Conservation (phyloP, 2,329 filamentous ascomycete species). For the Grosmannia serpens region DNA sequence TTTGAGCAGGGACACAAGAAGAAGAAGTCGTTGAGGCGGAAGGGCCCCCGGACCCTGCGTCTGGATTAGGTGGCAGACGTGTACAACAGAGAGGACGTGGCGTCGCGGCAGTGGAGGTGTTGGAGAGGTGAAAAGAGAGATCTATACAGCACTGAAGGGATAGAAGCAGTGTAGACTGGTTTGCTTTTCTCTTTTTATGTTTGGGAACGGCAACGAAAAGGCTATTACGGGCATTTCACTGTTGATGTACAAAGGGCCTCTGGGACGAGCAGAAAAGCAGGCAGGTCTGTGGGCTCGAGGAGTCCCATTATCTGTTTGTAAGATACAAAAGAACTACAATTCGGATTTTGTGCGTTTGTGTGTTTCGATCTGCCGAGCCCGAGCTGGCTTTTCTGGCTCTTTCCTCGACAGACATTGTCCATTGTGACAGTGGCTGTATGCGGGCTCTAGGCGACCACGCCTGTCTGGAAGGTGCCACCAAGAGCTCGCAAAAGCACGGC, state of each 20-base stretch:
- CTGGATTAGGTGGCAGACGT: conserved; percentile 45
- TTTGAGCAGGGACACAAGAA: conserved; percentile 76
- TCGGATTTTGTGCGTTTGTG: too few relatives aligned
- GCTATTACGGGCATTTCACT: not conserved
- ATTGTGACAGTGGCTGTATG: not conserved
- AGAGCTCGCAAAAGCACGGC: not conserved
- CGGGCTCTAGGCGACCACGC: not conserved
- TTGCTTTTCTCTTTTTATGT: not conserved
- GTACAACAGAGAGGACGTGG: not conserved
- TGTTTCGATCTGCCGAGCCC: too few relatives aligned
- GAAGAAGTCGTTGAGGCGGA: conserved; percentile 64
- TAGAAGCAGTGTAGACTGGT: conserved; percentile 5
- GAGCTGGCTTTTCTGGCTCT: not conserved
- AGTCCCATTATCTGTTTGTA: not conserved
- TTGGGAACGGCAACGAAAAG: conserved; percentile 1
- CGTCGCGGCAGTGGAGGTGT: not conserved
- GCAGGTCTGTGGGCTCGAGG: not conserved
- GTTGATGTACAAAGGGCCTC: not conserved
- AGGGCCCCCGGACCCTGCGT: conserved; percentile 58
- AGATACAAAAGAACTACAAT: too few relatives aligned
- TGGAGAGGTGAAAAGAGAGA: not conserved
- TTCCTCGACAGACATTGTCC: not conserved
- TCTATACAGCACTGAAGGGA: conserved; percentile 2
- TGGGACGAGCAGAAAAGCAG: not conserved
- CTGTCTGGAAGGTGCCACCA: not conserved